These are phyloP conservation scores for Stentor coeruleus DNA, from an alignment of 73 alveolate genomes.

Conservation along the genomic window DNA sequence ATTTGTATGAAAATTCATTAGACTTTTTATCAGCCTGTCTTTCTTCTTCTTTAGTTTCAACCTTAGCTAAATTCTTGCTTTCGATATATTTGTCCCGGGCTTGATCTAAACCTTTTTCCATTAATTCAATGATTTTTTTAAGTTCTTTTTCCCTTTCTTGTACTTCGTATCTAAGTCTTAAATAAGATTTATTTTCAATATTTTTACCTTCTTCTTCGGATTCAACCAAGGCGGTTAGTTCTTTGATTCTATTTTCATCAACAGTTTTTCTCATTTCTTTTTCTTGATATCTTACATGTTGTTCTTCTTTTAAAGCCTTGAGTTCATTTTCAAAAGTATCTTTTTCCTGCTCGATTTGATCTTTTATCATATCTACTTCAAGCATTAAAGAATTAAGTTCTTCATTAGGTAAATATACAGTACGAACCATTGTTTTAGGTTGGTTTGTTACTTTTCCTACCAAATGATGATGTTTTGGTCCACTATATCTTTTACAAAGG, in stretches of 20 bases:
- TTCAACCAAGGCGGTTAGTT: background rate
- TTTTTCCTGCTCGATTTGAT: slow-evolving; percentile 1
- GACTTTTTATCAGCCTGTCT: background rate
- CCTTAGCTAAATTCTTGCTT: background rate
- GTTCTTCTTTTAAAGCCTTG: background rate
- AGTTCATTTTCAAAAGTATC: slow-evolving; percentile 9
- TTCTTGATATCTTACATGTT: background rate
- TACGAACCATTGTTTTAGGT: background rate
- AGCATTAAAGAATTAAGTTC: slow-evolving; percentile 1
- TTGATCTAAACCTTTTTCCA: background rate
- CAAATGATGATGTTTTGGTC: background rate
- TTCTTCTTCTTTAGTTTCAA: background rate
- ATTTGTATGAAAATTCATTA: slow-evolving; percentile 7
- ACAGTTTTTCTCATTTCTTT: background rate
- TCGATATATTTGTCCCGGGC: background rate
- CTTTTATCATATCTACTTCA: background rate
- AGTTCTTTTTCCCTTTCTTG: background rate
- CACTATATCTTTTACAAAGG: slow-evolving; percentile 3
- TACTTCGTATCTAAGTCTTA: slow-evolving; percentile 18
- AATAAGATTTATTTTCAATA: background rate
- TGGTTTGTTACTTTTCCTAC: background rate
- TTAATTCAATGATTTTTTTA: background rate
- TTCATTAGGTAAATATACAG: slow-evolving; percentile 25
- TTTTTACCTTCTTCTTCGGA: background rate
- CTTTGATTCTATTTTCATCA: background rate